Conservation (phyloP, 306 rosid species). For the Cercis canadensis region DNA sequence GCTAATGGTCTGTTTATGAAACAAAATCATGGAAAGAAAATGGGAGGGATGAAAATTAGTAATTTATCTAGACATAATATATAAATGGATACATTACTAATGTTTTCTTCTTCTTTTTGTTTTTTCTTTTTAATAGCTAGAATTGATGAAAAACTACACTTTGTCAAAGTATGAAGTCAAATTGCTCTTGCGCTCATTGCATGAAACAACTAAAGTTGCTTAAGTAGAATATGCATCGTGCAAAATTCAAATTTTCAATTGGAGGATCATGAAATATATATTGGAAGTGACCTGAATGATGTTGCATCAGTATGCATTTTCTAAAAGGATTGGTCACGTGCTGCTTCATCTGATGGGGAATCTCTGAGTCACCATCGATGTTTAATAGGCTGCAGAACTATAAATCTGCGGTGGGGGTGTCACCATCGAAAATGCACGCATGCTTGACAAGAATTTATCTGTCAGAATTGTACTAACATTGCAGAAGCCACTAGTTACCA, state of each 20-base stretch:
- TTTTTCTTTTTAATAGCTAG: neutral
- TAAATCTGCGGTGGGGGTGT: constrained; percentile 20
- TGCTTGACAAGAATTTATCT: constrained; percentile 30
- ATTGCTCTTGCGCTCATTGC: neutral
- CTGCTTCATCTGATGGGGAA: neutral
- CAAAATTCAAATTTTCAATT: neutral
- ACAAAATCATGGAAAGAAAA: too few relatives aligned
- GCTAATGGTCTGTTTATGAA: too few relatives aligned
- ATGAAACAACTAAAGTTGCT: constrained; percentile 26
- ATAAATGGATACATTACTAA: too few relatives aligned
- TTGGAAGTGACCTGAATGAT: neutral
- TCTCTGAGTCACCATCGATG: neutral
- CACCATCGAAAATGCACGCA: constrained; percentile 25
- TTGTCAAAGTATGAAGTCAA: neutral
- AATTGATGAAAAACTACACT: neutral
- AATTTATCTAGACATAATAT: too few relatives aligned
- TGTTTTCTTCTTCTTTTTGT: too few relatives aligned
- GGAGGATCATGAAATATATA: neutral
- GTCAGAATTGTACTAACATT: constrained; percentile 31
- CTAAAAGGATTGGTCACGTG: neutral
- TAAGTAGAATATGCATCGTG: neutral
- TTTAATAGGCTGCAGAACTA: neutral
- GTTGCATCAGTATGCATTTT: neutral
- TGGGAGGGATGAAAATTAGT: too few relatives aligned
- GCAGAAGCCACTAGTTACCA: constrained; percentile 40